Percentiles rank a stretch among this genome's conserved stretches.
These are phyloP conservation scores for Boechera stricta DNA, from an alignment of 345 rosid genomes.

Conservation along the genomic window DNA sequence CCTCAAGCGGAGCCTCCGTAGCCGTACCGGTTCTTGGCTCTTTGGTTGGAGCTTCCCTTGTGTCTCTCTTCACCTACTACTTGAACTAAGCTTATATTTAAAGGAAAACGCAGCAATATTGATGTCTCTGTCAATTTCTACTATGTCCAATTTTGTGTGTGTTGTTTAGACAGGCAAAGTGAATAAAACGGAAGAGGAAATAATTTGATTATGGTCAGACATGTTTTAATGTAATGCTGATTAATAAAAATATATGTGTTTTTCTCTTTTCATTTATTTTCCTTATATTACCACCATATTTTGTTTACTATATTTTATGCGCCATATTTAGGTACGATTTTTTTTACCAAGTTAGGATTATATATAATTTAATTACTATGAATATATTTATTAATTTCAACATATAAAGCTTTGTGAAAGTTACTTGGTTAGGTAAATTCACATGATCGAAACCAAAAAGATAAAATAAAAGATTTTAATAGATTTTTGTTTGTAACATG, in stretches of 20 bases:
- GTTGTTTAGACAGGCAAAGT: conserved; percentile 32
- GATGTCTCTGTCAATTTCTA: conserved; percentile 16
- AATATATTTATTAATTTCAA: too few species aligned
- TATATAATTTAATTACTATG: too few species aligned
- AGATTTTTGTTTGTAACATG: too few species aligned
- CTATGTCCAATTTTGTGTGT: conserved; percentile 29
- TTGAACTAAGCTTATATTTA: conserved; percentile 47
- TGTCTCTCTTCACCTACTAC: conserved; percentile 66
- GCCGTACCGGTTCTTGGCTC: conserved; percentile 66
- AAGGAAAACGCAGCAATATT: neutral
- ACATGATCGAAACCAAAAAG: too few species aligned
- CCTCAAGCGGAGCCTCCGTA: conserved; percentile 45
- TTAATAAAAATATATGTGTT: conserved; percentile 17
- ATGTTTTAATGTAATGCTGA: conserved; percentile 30
- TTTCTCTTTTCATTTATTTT: neutral
- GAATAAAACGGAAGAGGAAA: conserved; percentile 31
- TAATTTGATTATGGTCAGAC: conserved; percentile 30
- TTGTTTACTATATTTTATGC: neutral
- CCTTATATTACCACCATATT: neutral
- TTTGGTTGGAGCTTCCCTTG: conserved; percentile 64
- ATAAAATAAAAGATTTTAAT: too few species aligned
- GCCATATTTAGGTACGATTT: neutral
- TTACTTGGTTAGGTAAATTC: too few species aligned
- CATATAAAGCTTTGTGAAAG: too few species aligned
- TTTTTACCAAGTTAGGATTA: neutral